Base-by-base conservation (phyloP, 257 asterid genomes). In the Nemophila menziesii region DNA sequence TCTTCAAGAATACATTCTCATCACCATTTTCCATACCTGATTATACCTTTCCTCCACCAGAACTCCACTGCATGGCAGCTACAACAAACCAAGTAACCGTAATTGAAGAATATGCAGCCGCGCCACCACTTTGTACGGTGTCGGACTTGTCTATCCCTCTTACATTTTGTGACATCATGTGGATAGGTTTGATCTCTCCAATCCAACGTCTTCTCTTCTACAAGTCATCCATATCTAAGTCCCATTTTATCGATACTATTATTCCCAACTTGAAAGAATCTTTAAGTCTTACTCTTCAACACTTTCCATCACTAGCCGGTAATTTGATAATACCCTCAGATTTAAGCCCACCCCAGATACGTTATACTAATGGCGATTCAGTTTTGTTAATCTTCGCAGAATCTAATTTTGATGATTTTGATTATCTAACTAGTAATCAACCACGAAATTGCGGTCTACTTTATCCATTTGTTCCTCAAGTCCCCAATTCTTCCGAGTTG, bases 301-400 rank as follows among this genome's bases (percentile, higher is more conserved):
- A 58, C 36, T 66, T 65, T 33, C 62, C 38, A 39, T 64, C 67
- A 0, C 49, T 71, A 13, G 64, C 78, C 1, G 78, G 71, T 2
- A 66, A 66, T 37, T 46, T 71, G 46, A 26, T 59, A 44, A 14
- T 57, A 22, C 62, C 56, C 5, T 5, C 57, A 2, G 39, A 50
- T 50, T 39, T 56, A 5, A 41, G 34, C 24, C 49, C 11, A 11
- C 68, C 74, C 0, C 29, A 48, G 20, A 56, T 43, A 3, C 48
- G 29, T 3, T 48, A 48, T 46, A 14, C 3, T 1, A 5, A 17
- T 2, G 72, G 66, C 0, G 52, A 64, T 44, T 58, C 57, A 0
- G 58, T 69, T 4, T 36, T 57, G 1, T 24, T 67, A 4, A 44
- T 34, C 40, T 13, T 54, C 11, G 70, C 73, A 0, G 60, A 64